phyloP scores from a whole-genome alignment of 129 eudicot genomes.

The Heracleum sosnowskyi region DNA sequence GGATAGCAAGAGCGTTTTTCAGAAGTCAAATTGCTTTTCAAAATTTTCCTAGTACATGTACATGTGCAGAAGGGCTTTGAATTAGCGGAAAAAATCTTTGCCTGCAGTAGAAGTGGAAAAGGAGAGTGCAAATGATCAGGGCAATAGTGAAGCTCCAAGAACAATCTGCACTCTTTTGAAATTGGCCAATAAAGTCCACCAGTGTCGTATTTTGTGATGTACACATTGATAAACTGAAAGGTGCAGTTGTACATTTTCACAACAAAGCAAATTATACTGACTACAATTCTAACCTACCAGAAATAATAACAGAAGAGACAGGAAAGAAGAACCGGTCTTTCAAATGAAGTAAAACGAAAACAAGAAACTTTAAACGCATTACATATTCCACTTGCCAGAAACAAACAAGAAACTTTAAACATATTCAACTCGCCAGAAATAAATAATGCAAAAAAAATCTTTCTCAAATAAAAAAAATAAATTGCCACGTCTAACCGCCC shows the following conservation, averaged over 20 bases:
- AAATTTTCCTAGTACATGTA: conserved; percentile 17
- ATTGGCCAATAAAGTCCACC: conserved; percentile 90
- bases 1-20: neutral
- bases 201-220: conserved; percentile 59
- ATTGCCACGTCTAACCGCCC: neutral
- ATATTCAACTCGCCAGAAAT: no score
- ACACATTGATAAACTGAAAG: conserved; percentile 82
- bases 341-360: neutral
- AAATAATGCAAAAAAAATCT: no score
- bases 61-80: conserved; percentile 54
- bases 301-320: neutral
- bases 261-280: neutral
- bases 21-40: neutral
- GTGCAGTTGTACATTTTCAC: neutral
- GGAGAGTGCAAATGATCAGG: conserved; percentile 53
- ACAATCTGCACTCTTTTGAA: conserved; percentile 37
- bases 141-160: conserved; percentile 49
- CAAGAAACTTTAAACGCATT: neutral
- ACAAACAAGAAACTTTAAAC: no score
- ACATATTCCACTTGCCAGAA: neutral
- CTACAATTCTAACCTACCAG: neutral
- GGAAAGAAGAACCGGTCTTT: neutral
- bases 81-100: conserved; percentile 67
- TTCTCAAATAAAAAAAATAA: neutral
- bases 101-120: conserved; percentile 73